Percentiles rank a stretch among this genome's conserved stretches.
Evolutionary conservation across 805 yeast genomes (phyloP).

Genomic region (Myxozyma neotropica): DNA sequence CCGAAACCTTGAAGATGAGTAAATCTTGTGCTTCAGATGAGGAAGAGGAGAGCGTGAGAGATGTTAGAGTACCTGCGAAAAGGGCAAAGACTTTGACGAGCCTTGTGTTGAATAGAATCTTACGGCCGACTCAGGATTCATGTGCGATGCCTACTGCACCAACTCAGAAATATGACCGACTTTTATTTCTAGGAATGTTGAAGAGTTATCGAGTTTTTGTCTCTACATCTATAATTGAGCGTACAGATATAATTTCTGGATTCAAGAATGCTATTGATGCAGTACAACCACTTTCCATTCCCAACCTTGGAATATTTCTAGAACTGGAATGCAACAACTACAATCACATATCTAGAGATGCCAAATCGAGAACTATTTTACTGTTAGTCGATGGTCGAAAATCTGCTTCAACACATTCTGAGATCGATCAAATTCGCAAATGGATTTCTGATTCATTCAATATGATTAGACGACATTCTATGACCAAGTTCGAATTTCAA

Average conservation of each 20-base stretch:
- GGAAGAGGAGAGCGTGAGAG: background rate
- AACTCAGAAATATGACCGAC: no score
- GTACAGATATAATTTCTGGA: no score
- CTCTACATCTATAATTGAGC: no score
- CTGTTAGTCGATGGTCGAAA: background rate
- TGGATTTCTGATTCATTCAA: background rate
- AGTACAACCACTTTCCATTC: no score
- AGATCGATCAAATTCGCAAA: background rate
- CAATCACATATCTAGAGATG: no score
- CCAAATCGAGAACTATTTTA: background rate
- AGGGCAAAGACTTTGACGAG: conserved; percentile 10
- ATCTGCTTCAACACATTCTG: background rate
- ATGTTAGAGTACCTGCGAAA: background rate
- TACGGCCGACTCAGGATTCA: background rate
- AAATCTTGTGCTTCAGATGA: background rate
- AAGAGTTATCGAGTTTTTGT: no score
- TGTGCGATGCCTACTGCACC: no score
- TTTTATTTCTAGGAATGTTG: background rate
- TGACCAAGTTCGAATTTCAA: background rate
- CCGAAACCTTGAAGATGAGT: background rate
- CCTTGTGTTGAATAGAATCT: conserved; percentile 1
- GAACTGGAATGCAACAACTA: no score
- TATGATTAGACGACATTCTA: background rate
- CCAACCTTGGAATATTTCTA: no score
- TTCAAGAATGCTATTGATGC: no score